A percentile compares a stretch with the other conserved stretches of the same genome.
These are phyloP conservation scores for Saccharum officinarum DNA, from an alignment of 176 grass and related monocot genomes.

Conservation along the genomic window DNA sequence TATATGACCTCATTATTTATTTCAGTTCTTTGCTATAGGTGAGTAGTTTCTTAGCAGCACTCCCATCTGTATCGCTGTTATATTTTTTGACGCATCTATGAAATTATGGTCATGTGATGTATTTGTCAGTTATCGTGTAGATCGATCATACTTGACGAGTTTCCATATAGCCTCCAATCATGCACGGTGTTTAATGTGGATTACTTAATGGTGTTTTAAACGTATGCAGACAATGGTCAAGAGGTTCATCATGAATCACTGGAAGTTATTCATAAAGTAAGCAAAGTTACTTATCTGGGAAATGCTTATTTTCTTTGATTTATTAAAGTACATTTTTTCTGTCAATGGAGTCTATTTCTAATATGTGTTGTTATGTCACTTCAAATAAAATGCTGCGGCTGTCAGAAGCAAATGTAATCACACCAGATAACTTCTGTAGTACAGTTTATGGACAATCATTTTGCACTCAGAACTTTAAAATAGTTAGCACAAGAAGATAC, in stretches of 20 bases:
- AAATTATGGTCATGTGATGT: background rate
- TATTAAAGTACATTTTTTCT: background rate
- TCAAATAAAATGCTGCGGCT: background rate
- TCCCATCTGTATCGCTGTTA: background rate
- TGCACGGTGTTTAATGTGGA: constrained; percentile 2
- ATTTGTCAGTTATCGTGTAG: background rate
- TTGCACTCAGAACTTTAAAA: background rate
- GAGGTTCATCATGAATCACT: constrained; percentile 12
- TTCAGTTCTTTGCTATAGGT: background rate
- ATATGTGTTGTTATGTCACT: constrained; percentile 18
- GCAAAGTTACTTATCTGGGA: constrained; percentile 30
- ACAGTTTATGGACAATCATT: background rate
- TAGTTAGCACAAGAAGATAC: background rate
- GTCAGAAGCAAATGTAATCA: constrained; percentile 9
- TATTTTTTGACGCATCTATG: background rate
- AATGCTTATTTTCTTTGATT: background rate
- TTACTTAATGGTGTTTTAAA: constrained; percentile 27
- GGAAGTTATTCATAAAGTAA: constrained; percentile 31
- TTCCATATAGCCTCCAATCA: background rate
- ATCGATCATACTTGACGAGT: background rate
- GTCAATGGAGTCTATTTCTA: background rate
- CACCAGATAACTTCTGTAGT: background rate
- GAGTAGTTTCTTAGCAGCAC: background rate
- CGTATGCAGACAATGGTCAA: constrained; percentile 34
- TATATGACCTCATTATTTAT: background rate